Conservation (phyloP, 306 rosid genomes). For the Styphnolobium japonicum region DNA sequence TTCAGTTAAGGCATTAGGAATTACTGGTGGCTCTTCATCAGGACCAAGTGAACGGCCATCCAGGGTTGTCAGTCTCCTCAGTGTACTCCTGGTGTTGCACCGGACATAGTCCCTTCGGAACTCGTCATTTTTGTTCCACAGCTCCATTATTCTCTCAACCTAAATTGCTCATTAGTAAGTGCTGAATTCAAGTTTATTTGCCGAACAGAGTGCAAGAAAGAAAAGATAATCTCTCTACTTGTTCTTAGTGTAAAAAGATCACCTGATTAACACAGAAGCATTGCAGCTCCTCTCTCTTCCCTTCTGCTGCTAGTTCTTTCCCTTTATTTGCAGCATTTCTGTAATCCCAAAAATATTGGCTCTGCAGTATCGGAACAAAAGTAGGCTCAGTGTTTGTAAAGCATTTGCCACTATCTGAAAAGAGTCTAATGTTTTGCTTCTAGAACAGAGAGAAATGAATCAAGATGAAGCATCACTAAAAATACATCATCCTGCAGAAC, state of each 20-base stretch:
- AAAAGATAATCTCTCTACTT: constrained; percentile 2
- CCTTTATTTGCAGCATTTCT: constrained; percentile 46
- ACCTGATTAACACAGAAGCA: constrained; percentile 67
- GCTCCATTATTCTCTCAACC: constrained; percentile 67
- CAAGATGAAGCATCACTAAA: background rate
- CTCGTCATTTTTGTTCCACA: constrained; percentile 62
- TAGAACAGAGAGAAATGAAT: background rate
- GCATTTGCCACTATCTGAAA: background rate
- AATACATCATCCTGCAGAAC: background rate
- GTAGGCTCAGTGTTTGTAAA: constrained; percentile 25
- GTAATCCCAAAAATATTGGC: constrained; percentile 63
- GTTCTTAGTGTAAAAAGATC: constrained; percentile 10
- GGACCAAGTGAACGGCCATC: constrained; percentile 85
- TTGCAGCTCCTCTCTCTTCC: constrained; percentile 62
- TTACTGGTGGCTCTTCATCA: constrained; percentile 73
- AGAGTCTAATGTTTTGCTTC: background rate
- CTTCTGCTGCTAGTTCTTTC: constrained; percentile 43
- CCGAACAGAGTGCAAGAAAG: background rate
- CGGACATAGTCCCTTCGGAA: constrained; percentile 66
- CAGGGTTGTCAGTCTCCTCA: constrained; percentile 72
- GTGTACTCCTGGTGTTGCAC: constrained; percentile 77
- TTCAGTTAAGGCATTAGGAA: constrained; percentile 37
- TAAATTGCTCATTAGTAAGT: constrained; percentile 33
- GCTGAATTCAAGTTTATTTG: constrained; percentile 13
- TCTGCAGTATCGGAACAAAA: constrained; percentile 46